Conservation (phyloP, 2,329 filamentous ascomycete species). For the Colletotrichum zoysiae region DNA sequence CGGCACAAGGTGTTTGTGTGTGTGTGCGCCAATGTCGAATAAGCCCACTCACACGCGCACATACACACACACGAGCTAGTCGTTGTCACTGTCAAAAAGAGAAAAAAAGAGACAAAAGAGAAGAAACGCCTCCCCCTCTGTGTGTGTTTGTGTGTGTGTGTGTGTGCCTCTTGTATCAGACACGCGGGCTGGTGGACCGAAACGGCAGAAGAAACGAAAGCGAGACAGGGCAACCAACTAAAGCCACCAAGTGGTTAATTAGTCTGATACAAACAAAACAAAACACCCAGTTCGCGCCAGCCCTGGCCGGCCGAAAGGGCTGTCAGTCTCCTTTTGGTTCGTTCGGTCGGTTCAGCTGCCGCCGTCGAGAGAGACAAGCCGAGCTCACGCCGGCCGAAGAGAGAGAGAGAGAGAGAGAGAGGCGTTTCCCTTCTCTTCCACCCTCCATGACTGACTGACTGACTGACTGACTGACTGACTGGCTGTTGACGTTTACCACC, state of each 20-base stretch:
- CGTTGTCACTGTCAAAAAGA: slow-evolving; percentile 4
- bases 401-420: too few species aligned
- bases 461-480: background rate
- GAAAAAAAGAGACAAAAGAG: too few species aligned
- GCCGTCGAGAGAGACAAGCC: slow-evolving; percentile 12
- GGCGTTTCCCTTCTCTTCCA: background rate
- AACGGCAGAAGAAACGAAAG: slow-evolving; percentile 9
- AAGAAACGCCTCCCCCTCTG: too few species aligned
- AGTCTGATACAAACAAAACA: background rate
- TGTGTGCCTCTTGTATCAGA: background rate
- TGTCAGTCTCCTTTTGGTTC: background rate
- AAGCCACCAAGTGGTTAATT: too few species aligned
- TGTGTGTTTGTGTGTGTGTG: too few species aligned
- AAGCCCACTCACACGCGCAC: background rate
- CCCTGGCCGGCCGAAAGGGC: too few species aligned
- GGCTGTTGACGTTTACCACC: too few species aligned
- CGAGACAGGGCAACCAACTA: background rate
- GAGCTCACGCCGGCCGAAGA: slow-evolving; percentile 10
- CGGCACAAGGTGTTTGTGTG: too few species aligned
- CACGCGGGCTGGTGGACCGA: slow-evolving; percentile 12
- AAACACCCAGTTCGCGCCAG: background rate
- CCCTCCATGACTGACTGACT: background rate
- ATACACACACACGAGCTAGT: background rate
- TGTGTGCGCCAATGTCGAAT: background rate
- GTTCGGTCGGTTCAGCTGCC: background rate